Percentiles rank a stretch among this genome's conserved stretches.
These are phyloP conservation scores for Sordariomycetes sp. DNA, from an alignment of 2,329 filamentous ascomycete species.

Conservation along the genomic window DNA sequence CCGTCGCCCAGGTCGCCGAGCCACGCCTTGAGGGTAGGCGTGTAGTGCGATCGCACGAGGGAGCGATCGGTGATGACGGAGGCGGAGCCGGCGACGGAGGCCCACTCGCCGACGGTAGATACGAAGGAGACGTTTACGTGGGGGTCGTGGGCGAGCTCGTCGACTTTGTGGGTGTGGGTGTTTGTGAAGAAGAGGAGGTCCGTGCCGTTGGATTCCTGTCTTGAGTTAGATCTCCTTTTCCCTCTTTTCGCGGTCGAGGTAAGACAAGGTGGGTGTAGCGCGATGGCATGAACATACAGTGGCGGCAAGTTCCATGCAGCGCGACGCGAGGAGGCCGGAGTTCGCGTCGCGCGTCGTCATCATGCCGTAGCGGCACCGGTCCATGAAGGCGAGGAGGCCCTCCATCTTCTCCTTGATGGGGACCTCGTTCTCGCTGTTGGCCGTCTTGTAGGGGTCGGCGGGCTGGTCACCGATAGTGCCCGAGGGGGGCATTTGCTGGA, in stretches of 20 bases:
- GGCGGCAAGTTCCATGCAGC: constrained; percentile 75
- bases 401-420: constrained; percentile 63
- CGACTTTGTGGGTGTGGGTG: constrained; percentile 77
- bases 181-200: constrained; percentile 88
- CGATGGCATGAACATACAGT: constrained; percentile 36
- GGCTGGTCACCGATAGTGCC: constrained; percentile 46
- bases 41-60: constrained; percentile 64
- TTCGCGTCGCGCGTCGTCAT: constrained; percentile 64
- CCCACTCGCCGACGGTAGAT: constrained; percentile 70
- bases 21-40: constrained; percentile 64
- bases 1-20: constrained; percentile 76
- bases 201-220: constrained; percentile 60
- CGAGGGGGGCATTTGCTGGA: background rate
- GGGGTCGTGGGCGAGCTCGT: constrained; percentile 60
- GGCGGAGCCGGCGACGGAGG: constrained; percentile 66
- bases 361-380: constrained; percentile 71
- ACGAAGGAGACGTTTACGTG: constrained; percentile 75
- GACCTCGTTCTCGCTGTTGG: constrained; percentile 52
- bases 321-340: constrained; percentile 57
- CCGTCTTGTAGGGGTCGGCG: constrained; percentile 63
- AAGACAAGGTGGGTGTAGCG: background rate
- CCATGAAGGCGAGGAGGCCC: constrained; percentile 58
- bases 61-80: constrained; percentile 55
- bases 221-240: background rate
- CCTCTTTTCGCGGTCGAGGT: background rate